A percentile compares a stretch with the other conserved stretches of the same genome.
phyloP scores from a whole-genome alignment of 116 monocot species.

The Cymodocea nodosa region DNA sequence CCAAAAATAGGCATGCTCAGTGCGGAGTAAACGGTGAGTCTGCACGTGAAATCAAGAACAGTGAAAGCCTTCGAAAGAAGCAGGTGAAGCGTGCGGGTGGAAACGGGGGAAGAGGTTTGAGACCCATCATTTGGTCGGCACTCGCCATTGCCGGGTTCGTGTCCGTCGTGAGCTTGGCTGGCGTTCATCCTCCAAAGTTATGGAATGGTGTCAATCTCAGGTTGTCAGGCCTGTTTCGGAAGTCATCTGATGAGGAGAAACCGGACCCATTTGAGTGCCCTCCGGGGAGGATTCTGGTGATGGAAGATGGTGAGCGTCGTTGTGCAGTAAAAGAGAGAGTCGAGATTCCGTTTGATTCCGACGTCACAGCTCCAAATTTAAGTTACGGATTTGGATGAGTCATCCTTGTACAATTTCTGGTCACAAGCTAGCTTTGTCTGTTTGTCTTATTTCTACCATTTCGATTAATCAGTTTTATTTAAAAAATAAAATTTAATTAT shows the following conservation, averaged over 20 bases:
- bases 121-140: constrained; percentile 27
- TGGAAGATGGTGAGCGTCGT: constrained; percentile 48
- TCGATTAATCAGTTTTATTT: too few species aligned
- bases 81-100: background rate
- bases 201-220: constrained; percentile 14
- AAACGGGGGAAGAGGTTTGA: constrained; percentile 1
- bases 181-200: constrained; percentile 27
- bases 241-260: constrained; percentile 3
- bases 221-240: constrained; percentile 16
- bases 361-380: constrained; percentile 31
- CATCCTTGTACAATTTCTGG: background rate
- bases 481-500: too few species aligned
- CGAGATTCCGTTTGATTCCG: constrained; percentile 60
- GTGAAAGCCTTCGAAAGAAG: constrained; percentile 7
- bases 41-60: constrained; percentile 2
- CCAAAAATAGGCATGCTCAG: constrained; percentile 12
- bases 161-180: constrained; percentile 31
- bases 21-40: constrained; percentile 10
- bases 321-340: constrained; percentile 73
- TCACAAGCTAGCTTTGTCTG: background rate
- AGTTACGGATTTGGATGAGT: constrained; percentile 62
- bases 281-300: constrained; percentile 55
- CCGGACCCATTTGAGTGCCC: constrained; percentile 28
- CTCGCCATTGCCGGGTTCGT: constrained; percentile 28
- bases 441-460: background rate